These are phyloP conservation scores for Cubamyces lactineus DNA, from an alignment of 768 basidiomycete species.

Conservation along the genomic window DNA sequence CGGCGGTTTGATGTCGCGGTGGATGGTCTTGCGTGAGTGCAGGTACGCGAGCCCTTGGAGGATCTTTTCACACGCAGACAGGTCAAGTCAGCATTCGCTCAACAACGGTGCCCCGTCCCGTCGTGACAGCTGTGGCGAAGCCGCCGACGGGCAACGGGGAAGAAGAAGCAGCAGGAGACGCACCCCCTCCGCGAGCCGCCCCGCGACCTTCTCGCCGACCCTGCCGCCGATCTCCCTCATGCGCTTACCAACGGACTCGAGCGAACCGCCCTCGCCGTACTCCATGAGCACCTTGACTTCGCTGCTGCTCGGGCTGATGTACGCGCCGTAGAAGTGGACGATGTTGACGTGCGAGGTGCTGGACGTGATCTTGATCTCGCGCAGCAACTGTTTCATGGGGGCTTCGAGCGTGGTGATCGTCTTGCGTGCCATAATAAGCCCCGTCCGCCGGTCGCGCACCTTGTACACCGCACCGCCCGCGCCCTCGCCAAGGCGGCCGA, in stretches of 20 bases:
- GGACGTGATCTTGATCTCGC: constrained; percentile 90
- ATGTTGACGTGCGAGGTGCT: constrained; percentile 86
- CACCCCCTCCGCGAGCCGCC: constrained; percentile 92
- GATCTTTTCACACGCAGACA: constrained; percentile 48
- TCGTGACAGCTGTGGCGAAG: constrained; percentile 4
- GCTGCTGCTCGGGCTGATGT: constrained; percentile 81
- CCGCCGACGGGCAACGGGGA: constrained; percentile 7
- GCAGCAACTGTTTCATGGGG: constrained; percentile 87
- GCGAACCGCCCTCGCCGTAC: constrained; percentile 80
- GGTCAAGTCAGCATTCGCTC: constrained; percentile 13
- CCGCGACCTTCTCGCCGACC: constrained; percentile 87
- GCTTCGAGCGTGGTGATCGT: constrained; percentile 90
- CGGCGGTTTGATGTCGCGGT: constrained; percentile 94
- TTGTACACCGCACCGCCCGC: constrained; percentile 97
- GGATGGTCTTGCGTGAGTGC: constrained; percentile 89
- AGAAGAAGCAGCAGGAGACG: constrained; percentile 32
- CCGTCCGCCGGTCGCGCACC: constrained; percentile 82
- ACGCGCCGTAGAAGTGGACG: constrained; percentile 90
- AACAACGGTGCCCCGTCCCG: constrained; percentile 13
- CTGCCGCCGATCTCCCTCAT: constrained; percentile 78
- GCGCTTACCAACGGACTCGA: constrained; percentile 87
- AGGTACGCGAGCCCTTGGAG: constrained; percentile 93
- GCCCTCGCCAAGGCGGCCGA: constrained; percentile 86
- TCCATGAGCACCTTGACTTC: constrained; percentile 98
- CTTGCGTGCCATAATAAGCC: constrained; percentile 89